Evolutionary conservation across 1,284 basidiomycete species (phyloP).

Genomic region (Apiotrichum akiyoshidainum): DNA sequence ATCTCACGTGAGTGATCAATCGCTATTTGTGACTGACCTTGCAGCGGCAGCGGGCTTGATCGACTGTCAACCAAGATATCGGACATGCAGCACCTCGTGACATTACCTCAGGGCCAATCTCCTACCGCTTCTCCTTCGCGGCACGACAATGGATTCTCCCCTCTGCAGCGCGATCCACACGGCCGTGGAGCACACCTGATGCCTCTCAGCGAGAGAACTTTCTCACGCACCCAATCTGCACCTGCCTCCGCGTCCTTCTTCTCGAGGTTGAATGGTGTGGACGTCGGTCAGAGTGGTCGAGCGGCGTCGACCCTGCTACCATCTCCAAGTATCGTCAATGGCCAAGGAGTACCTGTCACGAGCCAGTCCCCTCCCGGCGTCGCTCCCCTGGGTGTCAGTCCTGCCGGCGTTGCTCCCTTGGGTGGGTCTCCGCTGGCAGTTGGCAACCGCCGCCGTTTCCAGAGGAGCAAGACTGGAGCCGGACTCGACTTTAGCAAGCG

Average conservation of each 20-base stretch:
- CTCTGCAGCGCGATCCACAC: background rate
- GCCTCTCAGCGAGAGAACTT: constrained; percentile 24
- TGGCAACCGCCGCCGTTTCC: constrained; percentile 10
- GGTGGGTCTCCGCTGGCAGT: no score
- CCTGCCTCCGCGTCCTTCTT: constrained; percentile 29
- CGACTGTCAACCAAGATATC: constrained; percentile 39
- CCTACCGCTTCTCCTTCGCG: constrained; percentile 15
- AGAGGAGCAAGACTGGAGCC: constrained; percentile 36
- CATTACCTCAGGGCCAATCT: constrained; percentile 26
- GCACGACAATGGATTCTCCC: constrained; percentile 3
- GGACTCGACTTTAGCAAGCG: constrained; percentile 7
- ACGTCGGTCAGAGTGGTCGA: no score
- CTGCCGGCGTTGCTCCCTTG: no score
- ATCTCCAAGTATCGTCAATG: background rate
- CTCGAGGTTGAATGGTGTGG: constrained; percentile 3
- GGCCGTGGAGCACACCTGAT: background rate
- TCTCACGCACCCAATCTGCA: constrained; percentile 36
- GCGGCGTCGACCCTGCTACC: background rate
- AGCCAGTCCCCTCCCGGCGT: background rate
- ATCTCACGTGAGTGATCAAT: constrained; percentile 29
- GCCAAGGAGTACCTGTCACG: background rate
- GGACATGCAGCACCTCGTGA: constrained; percentile 45
- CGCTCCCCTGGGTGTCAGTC: no score
- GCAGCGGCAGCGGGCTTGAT: constrained; percentile 29
- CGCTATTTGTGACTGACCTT: background rate